phyloP scores from a whole-genome alignment of 257 asterid genomes.

The Capsicum chinense region DNA sequence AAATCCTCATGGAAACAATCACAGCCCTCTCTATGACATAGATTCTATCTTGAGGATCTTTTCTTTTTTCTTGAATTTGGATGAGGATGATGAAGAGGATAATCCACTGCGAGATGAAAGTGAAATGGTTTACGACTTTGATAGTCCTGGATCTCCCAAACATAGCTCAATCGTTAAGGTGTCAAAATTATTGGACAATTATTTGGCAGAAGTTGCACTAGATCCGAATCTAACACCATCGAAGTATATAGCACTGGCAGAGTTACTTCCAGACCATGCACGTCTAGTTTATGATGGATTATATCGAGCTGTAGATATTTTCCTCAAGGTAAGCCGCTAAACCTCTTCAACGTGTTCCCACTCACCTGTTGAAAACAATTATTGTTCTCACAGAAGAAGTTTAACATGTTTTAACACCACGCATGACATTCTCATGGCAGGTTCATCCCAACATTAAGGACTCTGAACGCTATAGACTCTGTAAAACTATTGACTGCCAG shows the following conservation, averaged over 20 bases:
- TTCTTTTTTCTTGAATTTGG: constrained; percentile 82
- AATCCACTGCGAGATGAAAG: constrained; percentile 60
- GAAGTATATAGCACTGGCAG: constrained; percentile 71
- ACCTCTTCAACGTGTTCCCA: neutral
- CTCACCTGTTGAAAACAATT: constrained; percentile 1
- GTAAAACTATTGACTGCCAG: constrained; percentile 88
- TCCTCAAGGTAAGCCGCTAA: constrained; percentile 76
- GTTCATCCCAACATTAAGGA: constrained; percentile 95
- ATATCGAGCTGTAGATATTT: constrained; percentile 87
- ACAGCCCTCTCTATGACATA: constrained; percentile 67
- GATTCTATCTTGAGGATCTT: constrained; percentile 75
- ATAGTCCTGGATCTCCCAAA: constrained; percentile 89
- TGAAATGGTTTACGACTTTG: constrained; percentile 77
- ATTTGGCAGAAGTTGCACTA: constrained; percentile 80
- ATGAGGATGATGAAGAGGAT: constrained; percentile 82
- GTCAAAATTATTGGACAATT: constrained; percentile 77
- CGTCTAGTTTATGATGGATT: constrained; percentile 77
- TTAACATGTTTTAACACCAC: neutral
- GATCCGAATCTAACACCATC: constrained; percentile 73
- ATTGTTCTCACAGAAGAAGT: neutral
- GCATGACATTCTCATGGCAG: constrained; percentile 43
- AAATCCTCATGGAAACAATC: constrained; percentile 53
- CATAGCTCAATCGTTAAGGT: constrained; percentile 89
- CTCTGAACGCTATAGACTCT: constrained; percentile 77
- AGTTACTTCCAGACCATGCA: constrained; percentile 89